Conservation (phyloP, 352 stramenopile genomes). For the Phytopythium ostracodes region DNA sequence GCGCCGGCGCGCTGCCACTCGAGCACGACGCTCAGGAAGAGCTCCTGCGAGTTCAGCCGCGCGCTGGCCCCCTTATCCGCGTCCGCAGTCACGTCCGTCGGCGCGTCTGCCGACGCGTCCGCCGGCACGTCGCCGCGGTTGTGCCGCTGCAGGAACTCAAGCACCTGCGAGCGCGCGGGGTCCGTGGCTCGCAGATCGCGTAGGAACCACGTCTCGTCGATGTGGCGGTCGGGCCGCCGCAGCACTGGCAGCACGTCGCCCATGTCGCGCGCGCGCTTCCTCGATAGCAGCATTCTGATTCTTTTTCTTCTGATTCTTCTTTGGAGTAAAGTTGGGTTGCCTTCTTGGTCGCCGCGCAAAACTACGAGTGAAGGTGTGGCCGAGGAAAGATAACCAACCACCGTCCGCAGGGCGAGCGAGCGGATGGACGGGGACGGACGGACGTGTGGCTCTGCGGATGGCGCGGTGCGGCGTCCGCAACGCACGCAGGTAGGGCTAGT, state of each 20-base stretch:
- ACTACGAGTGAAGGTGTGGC: neutral
- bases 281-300: constrained; percentile 36
- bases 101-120: neutral
- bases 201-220: constrained; percentile 38
- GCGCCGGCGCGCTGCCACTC: constrained; percentile 56
- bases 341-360: neutral
- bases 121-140: constrained; percentile 12
- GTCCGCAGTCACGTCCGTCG: too few species aligned
- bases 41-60: constrained; percentile 58
- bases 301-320: neutral
- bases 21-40: constrained; percentile 82
- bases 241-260: neutral
- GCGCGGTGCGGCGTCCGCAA: too few species aligned
- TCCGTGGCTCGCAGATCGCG: constrained; percentile 23
- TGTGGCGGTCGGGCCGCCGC: constrained; percentile 9
- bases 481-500: neutral
- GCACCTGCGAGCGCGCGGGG: constrained; percentile 13
- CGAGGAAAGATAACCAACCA: neutral
- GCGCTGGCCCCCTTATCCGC: neutral
- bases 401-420: neutral
- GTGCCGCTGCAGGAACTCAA: constrained; percentile 29
- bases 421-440: neutral
- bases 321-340: too few species aligned
- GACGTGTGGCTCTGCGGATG: neutral
- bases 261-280: constrained; percentile 38